Base-by-base conservation (phyloP, 768 basidiomycete genomes). In the Saitozyma podzolica region DNA sequence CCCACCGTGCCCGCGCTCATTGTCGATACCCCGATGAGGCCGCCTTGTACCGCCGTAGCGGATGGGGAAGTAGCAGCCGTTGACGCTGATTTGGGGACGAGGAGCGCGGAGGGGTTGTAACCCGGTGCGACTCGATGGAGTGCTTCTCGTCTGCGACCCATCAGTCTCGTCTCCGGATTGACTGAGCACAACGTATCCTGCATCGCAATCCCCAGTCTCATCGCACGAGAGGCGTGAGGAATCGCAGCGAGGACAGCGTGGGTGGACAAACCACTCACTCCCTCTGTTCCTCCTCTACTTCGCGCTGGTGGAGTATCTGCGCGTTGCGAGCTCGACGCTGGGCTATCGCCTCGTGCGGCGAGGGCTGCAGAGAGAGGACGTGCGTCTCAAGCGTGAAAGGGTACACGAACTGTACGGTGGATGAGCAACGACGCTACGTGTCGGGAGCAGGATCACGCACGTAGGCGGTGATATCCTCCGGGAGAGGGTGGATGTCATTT, bases 301-400 rank as follows among this genome's bases (percentile, higher is more conserved):
- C 86, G 29, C 91, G 85, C 3, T 86, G 80, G 16, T 82, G 83
- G 17, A 96, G 82, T 68, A 89, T 86, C 0, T 86, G 85, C 54
- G 90, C 87, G 50, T 90, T 86, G 9, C 88, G 85, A 0, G 86
- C 82, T 2, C 84, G 80, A 64, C 90, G 85, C 0, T 88, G 83
- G 0, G 87, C 83, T 43, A 91, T 83, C 0, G 88, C 87, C 4
- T 83, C 80, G 52, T 87, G 83, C 1, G 91, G 87, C 0, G 90
- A 84, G 0, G 89, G 86, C 73, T 90, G 90, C 47, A 91, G 80
- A 1, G 86, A 85, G 56, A 94, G 79, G 67, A 92, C 83, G 75
- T 95, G 93, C 0, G 87, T 85, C 73, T 98, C 95, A 56, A 98
- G 85, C 3, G 92, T 89, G 83, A 92, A 97, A 1, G 95, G 94